Evolutionary conservation across 441 rosid genomes (phyloP).

Genomic region (Brassica hybrid): DNA sequence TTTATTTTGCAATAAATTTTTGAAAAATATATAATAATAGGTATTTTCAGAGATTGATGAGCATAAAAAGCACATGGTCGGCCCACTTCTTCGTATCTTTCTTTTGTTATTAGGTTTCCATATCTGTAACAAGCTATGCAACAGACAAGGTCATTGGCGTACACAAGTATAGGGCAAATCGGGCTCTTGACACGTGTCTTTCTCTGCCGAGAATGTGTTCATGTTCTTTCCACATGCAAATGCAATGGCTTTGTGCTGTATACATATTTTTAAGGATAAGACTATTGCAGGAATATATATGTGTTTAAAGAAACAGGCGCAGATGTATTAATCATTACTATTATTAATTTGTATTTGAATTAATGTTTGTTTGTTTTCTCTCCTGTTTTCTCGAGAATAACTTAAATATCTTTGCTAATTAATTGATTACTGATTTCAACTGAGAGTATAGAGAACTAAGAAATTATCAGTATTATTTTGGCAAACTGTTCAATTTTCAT

Average conservation of each 20-base stretch:
- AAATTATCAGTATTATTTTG: background rate
- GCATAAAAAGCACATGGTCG: background rate
- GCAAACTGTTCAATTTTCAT: too few relatives aligned
- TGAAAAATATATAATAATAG: too few relatives aligned
- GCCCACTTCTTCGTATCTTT: background rate
- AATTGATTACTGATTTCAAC: background rate
- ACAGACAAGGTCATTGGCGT: conserved; percentile 7
- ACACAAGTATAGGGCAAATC: background rate
- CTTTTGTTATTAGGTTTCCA: background rate
- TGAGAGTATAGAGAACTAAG: background rate
- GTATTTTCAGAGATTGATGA: background rate
- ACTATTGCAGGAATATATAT: background rate
- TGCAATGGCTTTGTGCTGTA: conserved; percentile 1
- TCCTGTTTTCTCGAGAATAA: background rate
- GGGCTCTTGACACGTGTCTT: background rate
- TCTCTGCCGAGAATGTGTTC: background rate
- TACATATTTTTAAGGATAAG: background rate
- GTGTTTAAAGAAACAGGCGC: background rate
- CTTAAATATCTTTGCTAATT: background rate
- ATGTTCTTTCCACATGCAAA: conserved; percentile 5
- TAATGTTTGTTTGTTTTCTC: background rate
- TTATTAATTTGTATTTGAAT: background rate
- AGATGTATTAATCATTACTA: background rate
- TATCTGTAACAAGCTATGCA: background rate
- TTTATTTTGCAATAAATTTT: too few relatives aligned